Evolutionary conservation across 805 yeast genomes (phyloP).

Genomic region (Wickerhamomyces mucosus): DNA sequence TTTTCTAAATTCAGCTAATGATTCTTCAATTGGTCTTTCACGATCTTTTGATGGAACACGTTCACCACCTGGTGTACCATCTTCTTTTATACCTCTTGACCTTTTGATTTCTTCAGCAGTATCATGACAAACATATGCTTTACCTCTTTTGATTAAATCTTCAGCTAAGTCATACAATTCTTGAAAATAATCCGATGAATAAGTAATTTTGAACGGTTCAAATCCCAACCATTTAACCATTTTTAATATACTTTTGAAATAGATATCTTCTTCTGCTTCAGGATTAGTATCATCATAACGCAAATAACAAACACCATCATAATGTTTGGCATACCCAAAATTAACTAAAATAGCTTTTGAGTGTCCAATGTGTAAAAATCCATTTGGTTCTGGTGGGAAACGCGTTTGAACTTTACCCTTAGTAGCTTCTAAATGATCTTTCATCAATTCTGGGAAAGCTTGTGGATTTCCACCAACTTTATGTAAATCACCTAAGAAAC

Average conservation of each 20-base stretch:
- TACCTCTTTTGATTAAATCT: constrained; percentile 55
- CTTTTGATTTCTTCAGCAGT: constrained; percentile 84
- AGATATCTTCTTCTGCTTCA: constrained; percentile 93
- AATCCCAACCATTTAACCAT: constrained; percentile 95
- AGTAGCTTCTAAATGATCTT: constrained; percentile 68
- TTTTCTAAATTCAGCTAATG: constrained; percentile 69
- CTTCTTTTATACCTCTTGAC: constrained; percentile 84
- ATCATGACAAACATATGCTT: constrained; percentile 90
- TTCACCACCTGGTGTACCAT: constrained; percentile 91
- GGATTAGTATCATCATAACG: constrained; percentile 98
- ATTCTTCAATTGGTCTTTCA: constrained; percentile 58
- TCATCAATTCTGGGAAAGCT: constrained; percentile 75
- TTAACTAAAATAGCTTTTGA: constrained; percentile 96
- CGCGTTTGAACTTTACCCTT: constrained; percentile 83
- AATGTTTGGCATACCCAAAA: constrained; percentile 89
- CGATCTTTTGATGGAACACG: constrained; percentile 80
- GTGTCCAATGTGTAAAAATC: constrained; percentile 95
- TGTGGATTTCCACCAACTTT: constrained; percentile 95
- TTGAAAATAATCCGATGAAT: constrained; percentile 94
- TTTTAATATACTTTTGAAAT: constrained; percentile 72
- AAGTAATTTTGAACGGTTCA: constrained; percentile 87
- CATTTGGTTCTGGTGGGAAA: constrained; percentile 99
- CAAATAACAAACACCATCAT: constrained; percentile 82
- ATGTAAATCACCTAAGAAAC: constrained; percentile 91
- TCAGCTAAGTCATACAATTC: constrained; percentile 84